Evolutionary conservation across 2,329 filamentous ascomycete species (phyloP), one percentile per base, ranked within the genome.

Genomic region (Amphichorda felina): DNA sequence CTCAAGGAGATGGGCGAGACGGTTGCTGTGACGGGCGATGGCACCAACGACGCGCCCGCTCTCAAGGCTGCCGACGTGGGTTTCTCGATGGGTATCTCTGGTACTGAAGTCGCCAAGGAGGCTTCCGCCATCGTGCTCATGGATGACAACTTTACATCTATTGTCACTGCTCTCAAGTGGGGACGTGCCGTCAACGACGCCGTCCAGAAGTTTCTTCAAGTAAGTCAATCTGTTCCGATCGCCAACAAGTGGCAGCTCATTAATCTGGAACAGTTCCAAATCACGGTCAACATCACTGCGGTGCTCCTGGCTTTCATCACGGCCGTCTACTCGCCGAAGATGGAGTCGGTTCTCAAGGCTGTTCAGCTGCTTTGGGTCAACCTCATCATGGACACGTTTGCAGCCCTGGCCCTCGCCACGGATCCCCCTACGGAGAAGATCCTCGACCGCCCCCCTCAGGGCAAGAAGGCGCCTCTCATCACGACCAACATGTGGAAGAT

Each of bases 401-500:
- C 70, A 6, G 68, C 70, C 15, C 60, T 73, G 22, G 70, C 68
- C 27, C 53, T 62, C 6, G 57, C 58, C 6, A 61, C 58, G 1
- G 59, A 61, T 27, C 57, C 58, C 6, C 57, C 58, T 0, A 48
- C 50, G 3, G 45, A 47, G 18, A 38, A 38, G 33, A 66, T 76
- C 33, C 63, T 76, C n/a, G 53, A 75, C 41, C 66, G 72, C 26
- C 46, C 48, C 5, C 60, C 60, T 2, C 58, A 63, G 41, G 52
- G 53, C 8, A 85, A 84, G 54, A 75, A 69, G 36, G 76, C 79
- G 4, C 70, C 79, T 2, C 61, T 86, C 9, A 82, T 86, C 48
- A 83, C 79, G 2, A 59, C 74, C 39, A 80, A 61, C 39, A 74
- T 74, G 69, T 72, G 70, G 68, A 74, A 74, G 57, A 72, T 73